Conservation (phyloP, 2,329 filamentous ascomycete species). For the Chaetomium sp. region DNA sequence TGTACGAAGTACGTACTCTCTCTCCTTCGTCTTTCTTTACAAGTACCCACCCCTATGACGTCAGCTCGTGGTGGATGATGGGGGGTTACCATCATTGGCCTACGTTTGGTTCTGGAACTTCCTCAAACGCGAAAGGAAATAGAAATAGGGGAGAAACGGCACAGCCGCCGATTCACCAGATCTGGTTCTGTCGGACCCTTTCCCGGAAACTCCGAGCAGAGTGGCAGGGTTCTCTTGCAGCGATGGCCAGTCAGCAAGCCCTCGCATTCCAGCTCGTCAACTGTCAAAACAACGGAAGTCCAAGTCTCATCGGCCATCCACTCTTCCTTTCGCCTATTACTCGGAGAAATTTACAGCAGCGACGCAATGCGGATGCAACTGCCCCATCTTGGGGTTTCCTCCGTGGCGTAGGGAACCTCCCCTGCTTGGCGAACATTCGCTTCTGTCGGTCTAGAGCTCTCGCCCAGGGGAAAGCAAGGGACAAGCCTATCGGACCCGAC, state of each 20-base stretch:
- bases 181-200: background rate
- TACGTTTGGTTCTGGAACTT: conserved; percentile 1
- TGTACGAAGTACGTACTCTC: background rate
- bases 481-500: background rate
- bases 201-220: conserved; percentile 1
- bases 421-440: background rate
- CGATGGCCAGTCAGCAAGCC: background rate
- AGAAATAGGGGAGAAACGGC: background rate
- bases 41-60: conserved; percentile 7
- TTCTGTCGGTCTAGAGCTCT: conserved; percentile 19
- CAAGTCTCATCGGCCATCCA: background rate
- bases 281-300: background rate
- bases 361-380: conserved; percentile 24
- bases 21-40: conserved; percentile 2
- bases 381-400: conserved; percentile 23
- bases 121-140: background rate
- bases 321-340: conserved; percentile 9
- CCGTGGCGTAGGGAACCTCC: conserved; percentile 23
- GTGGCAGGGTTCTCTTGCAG: background rate
- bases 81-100: conserved; percentile 8
- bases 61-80: conserved; percentile 15
- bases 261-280: background rate
- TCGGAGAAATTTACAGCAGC: conserved; percentile 23
- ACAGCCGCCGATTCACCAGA: conserved; percentile 7
- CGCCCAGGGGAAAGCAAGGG: conserved; percentile 3